Conservation (phyloP, 495 filamentous ascomycete genomes). For the Wilcoxina mikolae region DNA sequence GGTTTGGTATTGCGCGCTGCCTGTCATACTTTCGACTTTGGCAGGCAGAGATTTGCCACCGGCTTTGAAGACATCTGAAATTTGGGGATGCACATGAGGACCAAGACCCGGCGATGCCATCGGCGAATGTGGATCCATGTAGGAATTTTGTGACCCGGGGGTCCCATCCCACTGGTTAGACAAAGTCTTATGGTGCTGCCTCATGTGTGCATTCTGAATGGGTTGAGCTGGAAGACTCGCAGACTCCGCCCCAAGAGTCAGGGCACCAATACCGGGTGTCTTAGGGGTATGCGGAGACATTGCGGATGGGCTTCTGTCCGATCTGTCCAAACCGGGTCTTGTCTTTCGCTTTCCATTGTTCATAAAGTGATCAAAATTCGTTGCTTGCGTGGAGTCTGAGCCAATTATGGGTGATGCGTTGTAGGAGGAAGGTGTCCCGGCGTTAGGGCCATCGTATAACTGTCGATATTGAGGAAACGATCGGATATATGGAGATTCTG, state of each 20-base stretch:
- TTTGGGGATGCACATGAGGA: conserved; percentile 47
- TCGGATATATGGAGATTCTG: conserved; percentile 50
- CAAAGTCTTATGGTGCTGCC: conserved; percentile 49
- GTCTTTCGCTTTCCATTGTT: conserved; percentile 21
- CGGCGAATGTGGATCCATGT: conserved; percentile 35
- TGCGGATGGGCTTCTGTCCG: conserved; percentile 24
- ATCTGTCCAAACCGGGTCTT: conserved; percentile 19
- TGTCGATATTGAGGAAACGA: conserved; percentile 35
- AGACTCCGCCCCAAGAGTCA: conserved; percentile 50
- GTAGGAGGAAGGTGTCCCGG: conserved; percentile 28
- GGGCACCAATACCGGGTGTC: conserved; percentile 39
- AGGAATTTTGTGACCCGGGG: conserved; percentile 51
- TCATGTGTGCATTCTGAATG: conserved; percentile 39
- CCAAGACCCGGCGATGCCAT: conserved; percentile 19
- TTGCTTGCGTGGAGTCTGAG: conserved; percentile 26
- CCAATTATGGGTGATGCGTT: conserved; percentile 25
- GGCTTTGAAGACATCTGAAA: conserved; percentile 47
- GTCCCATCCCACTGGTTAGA: conserved; percentile 58
- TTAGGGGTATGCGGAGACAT: conserved; percentile 28
- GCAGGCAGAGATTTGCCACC: conserved; percentile 44
- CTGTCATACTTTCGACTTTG: conserved; percentile 29
- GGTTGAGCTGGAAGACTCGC: conserved; percentile 50
- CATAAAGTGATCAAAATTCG: conserved; percentile 25
- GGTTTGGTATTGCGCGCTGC: conserved; percentile 41
- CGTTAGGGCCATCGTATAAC: conserved; percentile 33